A percentile compares a stretch with the other conserved stretches of the same genome.
phyloP scores from a whole-genome alignment of 768 basidiomycete genomes.

The Boletales sp. region DNA sequence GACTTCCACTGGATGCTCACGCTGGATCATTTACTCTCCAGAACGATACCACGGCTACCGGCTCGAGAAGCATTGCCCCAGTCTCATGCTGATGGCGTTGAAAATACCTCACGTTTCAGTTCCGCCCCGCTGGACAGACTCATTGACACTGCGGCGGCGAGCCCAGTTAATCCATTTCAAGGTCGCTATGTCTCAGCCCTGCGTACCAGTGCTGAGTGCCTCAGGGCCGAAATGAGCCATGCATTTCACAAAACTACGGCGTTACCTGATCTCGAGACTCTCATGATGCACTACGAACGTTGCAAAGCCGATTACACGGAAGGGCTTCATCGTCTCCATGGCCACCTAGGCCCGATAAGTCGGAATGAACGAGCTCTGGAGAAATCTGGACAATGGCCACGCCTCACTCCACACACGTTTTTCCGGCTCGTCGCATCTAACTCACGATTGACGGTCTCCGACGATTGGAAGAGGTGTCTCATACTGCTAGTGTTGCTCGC shows the following conservation, averaged over 20 bases:
- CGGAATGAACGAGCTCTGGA: too few relatives aligned
- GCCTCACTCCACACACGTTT: too few relatives aligned
- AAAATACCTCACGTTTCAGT: background rate
- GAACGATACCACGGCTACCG: background rate
- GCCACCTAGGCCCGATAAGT: too few relatives aligned
- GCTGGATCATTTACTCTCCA: background rate
- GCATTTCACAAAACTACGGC: background rate
- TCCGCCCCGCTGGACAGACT: background rate
- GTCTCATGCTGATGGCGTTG: background rate
- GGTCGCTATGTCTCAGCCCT: background rate
- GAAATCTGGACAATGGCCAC: too few relatives aligned
- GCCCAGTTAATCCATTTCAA: background rate
- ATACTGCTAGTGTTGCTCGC: too few relatives aligned
- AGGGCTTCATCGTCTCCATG: too few relatives aligned
- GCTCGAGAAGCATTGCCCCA: background rate
- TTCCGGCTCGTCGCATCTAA: too few relatives aligned
- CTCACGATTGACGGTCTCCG: too few relatives aligned
- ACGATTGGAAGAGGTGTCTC: too few relatives aligned
- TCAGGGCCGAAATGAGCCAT: conserved; percentile 1
- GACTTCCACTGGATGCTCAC: background rate
- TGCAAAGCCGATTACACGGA: too few relatives aligned
- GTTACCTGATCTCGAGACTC: conserved; percentile 24
- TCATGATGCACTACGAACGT: conserved; percentile 13
- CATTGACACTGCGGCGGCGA: background rate
- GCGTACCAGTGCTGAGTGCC: background rate